These are phyloP conservation scores for Ceratocystis albifundus DNA, from an alignment of 2,329 filamentous ascomycete genomes.

Conservation along the genomic window DNA sequence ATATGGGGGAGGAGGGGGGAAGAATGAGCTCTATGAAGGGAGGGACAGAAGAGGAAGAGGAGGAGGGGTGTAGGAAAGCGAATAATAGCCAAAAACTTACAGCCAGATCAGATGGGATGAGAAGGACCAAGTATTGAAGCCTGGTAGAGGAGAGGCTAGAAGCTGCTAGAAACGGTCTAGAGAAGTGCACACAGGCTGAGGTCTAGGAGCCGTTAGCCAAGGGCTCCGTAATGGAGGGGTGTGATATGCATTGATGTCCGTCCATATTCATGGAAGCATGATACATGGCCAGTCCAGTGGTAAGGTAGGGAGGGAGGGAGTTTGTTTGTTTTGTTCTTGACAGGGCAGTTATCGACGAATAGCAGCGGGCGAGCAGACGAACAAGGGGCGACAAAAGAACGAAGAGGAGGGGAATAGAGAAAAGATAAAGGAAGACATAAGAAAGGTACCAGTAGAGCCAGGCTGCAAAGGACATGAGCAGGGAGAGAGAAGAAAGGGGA, in stretches of 20 bases:
- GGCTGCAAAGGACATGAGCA: neutral
- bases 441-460: neutral
- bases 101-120: neutral
- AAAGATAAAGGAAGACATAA: neutral
- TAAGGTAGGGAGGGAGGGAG: neutral
- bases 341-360: neutral
- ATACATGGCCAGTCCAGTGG: neutral
- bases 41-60: neutral
- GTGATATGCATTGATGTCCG: neutral
- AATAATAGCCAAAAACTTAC: neutral
- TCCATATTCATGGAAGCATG: neutral
- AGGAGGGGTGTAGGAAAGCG: neutral
- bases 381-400: neutral
- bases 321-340: neutral
- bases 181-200: neutral
- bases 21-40: neutral
- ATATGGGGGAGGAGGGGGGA: neutral
- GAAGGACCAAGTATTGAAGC: neutral
- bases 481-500: neutral
- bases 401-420: neutral
- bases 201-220: neutral
- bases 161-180: neutral
- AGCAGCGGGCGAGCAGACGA: neutral
- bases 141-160: neutral
- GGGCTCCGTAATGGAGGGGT: neutral